These are phyloP conservation scores for Cystobasidium tubakii DNA, from an alignment of 768 basidiomycete genomes.

Conservation along the genomic window DNA sequence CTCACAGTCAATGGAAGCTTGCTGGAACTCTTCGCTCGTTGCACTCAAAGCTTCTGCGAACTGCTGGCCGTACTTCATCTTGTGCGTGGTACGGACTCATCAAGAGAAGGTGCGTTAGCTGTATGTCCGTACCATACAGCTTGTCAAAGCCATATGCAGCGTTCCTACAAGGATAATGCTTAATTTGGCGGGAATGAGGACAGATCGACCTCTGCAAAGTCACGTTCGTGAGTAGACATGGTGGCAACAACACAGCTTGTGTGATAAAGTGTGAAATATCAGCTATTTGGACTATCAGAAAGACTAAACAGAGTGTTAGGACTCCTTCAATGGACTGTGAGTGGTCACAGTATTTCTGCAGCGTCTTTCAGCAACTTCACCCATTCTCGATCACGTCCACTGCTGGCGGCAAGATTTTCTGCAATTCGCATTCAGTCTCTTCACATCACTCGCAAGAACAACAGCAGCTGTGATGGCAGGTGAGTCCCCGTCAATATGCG, in stretches of 20 bases:
- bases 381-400: neutral
- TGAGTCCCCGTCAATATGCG: neutral
- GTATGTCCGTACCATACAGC: neutral
- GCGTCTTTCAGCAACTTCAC: no score
- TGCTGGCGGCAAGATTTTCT: neutral
- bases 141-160: neutral
- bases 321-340: no score
- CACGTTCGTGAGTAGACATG: neutral
- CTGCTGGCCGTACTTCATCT: constrained; percentile 36
- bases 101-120: neutral
- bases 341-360: no score
- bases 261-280: no score
- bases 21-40: constrained; percentile 55
- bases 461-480: neutral
- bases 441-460: neutral
- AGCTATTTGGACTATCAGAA: no score
- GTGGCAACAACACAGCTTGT: no score
- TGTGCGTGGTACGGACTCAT: neutral
- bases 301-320: no score
- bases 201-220: neutral
- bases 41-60: constrained; percentile 24
- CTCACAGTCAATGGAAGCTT: constrained; percentile 53
- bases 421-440: neutral
- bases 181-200: neutral
- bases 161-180: neutral